Percentiles rank a stretch among this genome's conserved stretches.
These are phyloP conservation scores for Dictyostelium purpureum DNA, from an alignment of 78 protist species.

Conservation along the genomic window DNA sequence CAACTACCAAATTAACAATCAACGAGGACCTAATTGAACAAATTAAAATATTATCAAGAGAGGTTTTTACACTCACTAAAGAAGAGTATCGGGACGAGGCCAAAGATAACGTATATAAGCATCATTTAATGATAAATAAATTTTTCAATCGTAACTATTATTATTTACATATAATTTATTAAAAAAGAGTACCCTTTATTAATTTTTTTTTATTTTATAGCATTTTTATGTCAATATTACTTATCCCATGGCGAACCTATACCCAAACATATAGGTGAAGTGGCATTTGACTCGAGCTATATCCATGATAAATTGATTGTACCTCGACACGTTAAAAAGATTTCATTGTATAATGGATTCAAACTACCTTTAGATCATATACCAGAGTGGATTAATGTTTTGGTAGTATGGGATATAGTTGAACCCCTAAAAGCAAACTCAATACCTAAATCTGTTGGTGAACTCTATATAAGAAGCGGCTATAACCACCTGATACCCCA, in stretches of 20 bases:
- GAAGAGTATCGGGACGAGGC: not conserved
- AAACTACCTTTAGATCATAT: not conserved
- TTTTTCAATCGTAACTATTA: not conserved
- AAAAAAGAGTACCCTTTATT: too few relatives aligned
- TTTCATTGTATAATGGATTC: not conserved
- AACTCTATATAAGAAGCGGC: not conserved
- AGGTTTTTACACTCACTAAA: not conserved
- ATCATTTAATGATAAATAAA: not conserved
- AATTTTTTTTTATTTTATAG: not conserved
- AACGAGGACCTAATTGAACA: too few relatives aligned
- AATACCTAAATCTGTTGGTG: not conserved
- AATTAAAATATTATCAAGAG: not conserved
- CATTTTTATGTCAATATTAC: not conserved
- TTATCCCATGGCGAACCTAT: not conserved
- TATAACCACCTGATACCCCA: not conserved
- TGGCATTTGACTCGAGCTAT: not conserved
- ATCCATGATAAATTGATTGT: too few relatives aligned
- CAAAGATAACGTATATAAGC: not conserved
- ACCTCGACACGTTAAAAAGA: not conserved
- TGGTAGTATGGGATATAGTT: not conserved
- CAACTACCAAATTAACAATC: too few relatives aligned
- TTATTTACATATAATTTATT: too few relatives aligned
- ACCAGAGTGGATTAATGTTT: not conserved
- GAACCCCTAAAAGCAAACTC: not conserved
- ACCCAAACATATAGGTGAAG: not conserved